A percentile compares a stretch with the other conserved stretches of the same genome.
phyloP scores from a whole-genome alignment of 495 filamentous ascomycete genomes.

The Bacidia rubella region DNA sequence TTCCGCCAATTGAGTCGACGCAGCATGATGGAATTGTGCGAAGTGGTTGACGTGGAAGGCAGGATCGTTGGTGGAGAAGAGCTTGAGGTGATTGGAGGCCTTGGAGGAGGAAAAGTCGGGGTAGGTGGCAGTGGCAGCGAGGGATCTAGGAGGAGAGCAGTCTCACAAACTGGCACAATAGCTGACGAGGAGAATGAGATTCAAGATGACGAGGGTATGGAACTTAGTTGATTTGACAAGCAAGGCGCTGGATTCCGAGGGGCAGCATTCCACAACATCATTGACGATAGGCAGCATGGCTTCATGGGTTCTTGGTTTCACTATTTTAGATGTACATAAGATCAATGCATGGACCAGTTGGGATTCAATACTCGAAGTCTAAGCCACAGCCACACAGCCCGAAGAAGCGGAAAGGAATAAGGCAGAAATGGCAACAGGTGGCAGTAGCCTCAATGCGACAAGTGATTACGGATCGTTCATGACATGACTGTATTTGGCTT shows the following conservation, averaged over 20 bases:
- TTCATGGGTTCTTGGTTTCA: neutral
- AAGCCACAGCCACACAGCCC: neutral
- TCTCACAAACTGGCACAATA: slow-evolving; percentile 9
- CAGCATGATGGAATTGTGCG: slow-evolving; percentile 78
- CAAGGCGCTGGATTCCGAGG: slow-evolving; percentile 9
- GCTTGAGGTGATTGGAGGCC: slow-evolving; percentile 61
- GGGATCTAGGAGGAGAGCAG: slow-evolving; percentile 15
- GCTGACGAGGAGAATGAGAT: slow-evolving; percentile 14
- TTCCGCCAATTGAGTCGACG: slow-evolving; percentile 66
- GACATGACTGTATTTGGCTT: too few relatives aligned
- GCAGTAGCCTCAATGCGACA: too few relatives aligned
- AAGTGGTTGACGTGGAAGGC: slow-evolving; percentile 83
- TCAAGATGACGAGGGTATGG: slow-evolving; percentile 17
- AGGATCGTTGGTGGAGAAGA: slow-evolving; percentile 74
- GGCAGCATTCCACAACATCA: neutral
- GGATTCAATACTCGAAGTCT: too few relatives aligned
- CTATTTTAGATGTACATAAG: too few relatives aligned
- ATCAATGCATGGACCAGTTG: too few relatives aligned
- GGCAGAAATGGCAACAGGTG: neutral
- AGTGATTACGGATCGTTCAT: too few relatives aligned
- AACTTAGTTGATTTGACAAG: slow-evolving; percentile 11
- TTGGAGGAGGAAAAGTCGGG: slow-evolving; percentile 48
- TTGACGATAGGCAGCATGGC: neutral
- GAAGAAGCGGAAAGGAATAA: neutral
- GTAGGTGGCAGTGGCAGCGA: slow-evolving; percentile 36